phyloP scores from a whole-genome alignment of 768 basidiomycete genomes.

The Roridomyces roridus region DNA sequence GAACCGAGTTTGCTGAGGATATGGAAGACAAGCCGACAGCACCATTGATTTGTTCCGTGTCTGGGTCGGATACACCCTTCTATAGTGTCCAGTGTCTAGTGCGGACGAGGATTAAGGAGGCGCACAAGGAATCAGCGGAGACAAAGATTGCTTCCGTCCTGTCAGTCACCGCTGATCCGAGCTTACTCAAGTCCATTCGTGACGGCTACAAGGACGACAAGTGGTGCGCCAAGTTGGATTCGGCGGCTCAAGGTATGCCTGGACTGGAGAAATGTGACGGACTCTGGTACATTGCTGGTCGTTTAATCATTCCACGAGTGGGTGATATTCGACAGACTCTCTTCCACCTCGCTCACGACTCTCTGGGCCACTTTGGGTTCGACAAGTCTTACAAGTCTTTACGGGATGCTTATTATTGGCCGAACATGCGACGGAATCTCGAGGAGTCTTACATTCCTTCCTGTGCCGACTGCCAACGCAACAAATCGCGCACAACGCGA shows the following conservation, averaged over 20 bases:
- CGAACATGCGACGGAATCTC: background rate
- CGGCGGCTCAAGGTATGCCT: background rate
- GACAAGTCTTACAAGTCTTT: slow-evolving; percentile 23
- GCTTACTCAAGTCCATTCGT: too few relatives aligned
- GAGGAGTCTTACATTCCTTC: slow-evolving; percentile 29
- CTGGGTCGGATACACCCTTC: too few relatives aligned
- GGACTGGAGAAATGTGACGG: background rate
- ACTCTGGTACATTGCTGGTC: too few relatives aligned
- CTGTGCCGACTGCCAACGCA: slow-evolving; percentile 37
- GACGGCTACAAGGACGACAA: slow-evolving; percentile 6
- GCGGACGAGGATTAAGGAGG: too few relatives aligned
- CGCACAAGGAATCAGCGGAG: too few relatives aligned
- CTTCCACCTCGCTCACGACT: slow-evolving; percentile 22
- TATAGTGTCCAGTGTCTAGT: slow-evolving; percentile 5
- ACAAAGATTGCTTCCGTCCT: too few relatives aligned
- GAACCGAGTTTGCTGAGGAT: slow-evolving; percentile 32
- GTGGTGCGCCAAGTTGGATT: slow-evolving; percentile 21
- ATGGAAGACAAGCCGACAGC: too few relatives aligned
- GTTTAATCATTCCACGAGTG: too few relatives aligned
- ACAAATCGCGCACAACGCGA: slow-evolving; percentile 30
- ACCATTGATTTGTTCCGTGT: too few relatives aligned
- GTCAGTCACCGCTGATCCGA: too few relatives aligned
- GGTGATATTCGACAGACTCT: background rate
- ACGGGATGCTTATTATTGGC: slow-evolving; percentile 10
- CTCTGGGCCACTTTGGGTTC: slow-evolving; percentile 18